Percentiles rank a stretch among this genome's conserved stretches.
Evolutionary conservation across 768 basidiomycete genomes (phyloP).

Genomic region (Amanita exitialis): DNA sequence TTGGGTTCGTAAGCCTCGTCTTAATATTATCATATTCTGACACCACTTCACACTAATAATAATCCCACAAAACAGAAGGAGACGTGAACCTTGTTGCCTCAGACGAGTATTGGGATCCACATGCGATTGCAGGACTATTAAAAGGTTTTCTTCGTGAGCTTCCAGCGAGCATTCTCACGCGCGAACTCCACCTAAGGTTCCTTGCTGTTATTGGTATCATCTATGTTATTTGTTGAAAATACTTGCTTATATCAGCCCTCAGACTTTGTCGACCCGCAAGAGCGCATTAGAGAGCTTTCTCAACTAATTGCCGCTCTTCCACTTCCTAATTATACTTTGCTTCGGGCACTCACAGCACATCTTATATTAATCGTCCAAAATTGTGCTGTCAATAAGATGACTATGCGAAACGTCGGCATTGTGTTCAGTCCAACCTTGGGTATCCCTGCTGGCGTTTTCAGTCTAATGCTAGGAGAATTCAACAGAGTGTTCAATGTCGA

Average conservation of each 20-base stretch:
- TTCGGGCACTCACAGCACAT: constrained; percentile 91
- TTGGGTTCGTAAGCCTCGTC: constrained; percentile 40
- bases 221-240: constrained; percentile 1
- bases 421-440: constrained; percentile 97
- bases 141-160: constrained; percentile 92
- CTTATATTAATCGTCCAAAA: constrained; percentile 93
- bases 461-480: constrained; percentile 89
- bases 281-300: constrained; percentile 81
- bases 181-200: constrained; percentile 86
- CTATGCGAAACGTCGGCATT: constrained; percentile 95
- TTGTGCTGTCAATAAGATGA: constrained; percentile 91
- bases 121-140: constrained; percentile 91
- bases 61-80: constrained; percentile 52
- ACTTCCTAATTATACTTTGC: constrained; percentile 84
- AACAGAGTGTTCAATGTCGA: constrained; percentile 88
- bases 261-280: constrained; percentile 87
- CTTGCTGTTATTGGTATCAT: constrained; percentile 87
- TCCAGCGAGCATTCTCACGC: constrained; percentile 85
- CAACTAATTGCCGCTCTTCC: constrained; percentile 82
- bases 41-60: too few relatives aligned
- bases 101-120: constrained; percentile 95
- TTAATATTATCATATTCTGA: too few relatives aligned
- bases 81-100: constrained; percentile 83
- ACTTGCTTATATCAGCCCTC: constrained; percentile 8
- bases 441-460: constrained; percentile 96